These are phyloP conservation scores for Globisporangium viniferum DNA, from an alignment of 352 stramenopile species.

Conservation along the genomic window DNA sequence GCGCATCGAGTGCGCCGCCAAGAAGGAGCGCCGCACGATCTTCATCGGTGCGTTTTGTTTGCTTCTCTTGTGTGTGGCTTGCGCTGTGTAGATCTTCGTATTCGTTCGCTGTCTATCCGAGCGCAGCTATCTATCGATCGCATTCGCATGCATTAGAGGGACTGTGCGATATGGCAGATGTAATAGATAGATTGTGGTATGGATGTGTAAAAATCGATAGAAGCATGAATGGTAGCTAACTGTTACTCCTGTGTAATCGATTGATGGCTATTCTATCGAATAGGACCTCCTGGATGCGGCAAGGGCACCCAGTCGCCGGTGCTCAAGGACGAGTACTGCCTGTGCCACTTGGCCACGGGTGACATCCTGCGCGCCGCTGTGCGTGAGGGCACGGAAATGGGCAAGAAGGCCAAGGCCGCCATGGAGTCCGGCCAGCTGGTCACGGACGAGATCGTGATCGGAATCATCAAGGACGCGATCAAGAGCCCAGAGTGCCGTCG, in stretches of 20 bases:
- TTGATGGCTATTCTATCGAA: not conserved
- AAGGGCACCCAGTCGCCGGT: slow-evolving; percentile 99
- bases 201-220: not conserved
- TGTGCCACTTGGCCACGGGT: slow-evolving; percentile 98
- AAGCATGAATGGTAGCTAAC: not conserved
- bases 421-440: slow-evolving; percentile 97
- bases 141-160: not conserved
- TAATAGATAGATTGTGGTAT: not conserved
- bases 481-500: slow-evolving; percentile 95
- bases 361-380: slow-evolving; percentile 99
- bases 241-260: not conserved
- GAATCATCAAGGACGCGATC: slow-evolving; percentile 99
- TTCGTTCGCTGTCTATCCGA: not conserved
- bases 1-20: slow-evolving; percentile 88
- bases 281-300: slow-evolving; percentile 92
- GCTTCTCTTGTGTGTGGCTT: not conserved
- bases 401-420: slow-evolving; percentile 96
- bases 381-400: slow-evolving; percentile 94
- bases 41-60: slow-evolving; percentile 82
- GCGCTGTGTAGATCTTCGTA: not conserved
- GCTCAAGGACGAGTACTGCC: slow-evolving; percentile 97
- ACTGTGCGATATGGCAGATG: not conserved
- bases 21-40: slow-evolving; percentile 93
- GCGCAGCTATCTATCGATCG: not conserved
- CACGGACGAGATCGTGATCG: slow-evolving; percentile 99